A percentile compares a stretch with the other conserved stretches of the same genome.
Evolutionary conservation across 2,329 filamentous ascomycete species (phyloP).

Genomic region (Fusarium sp.): DNA sequence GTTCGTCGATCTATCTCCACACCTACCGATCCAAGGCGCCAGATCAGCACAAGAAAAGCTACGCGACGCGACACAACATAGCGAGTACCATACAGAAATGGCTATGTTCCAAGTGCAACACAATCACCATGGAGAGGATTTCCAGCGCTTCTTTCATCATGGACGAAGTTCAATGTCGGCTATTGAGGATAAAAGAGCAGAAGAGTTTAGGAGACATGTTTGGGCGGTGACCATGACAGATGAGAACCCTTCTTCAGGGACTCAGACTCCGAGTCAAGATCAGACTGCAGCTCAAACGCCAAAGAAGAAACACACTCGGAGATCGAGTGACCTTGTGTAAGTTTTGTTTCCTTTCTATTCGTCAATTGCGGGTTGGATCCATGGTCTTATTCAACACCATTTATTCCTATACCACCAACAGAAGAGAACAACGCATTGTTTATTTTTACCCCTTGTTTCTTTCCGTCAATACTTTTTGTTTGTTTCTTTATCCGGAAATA

Average conservation of each 20-base stretch:
- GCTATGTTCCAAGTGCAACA: constrained; percentile 47
- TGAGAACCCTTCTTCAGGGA: constrained; percentile 36
- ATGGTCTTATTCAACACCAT: constrained; percentile 6
- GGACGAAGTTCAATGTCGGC: constrained; percentile 47
- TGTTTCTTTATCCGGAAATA: neutral
- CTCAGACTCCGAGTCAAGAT: neutral
- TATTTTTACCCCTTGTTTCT: neutral
- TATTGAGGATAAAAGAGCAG: constrained; percentile 44
- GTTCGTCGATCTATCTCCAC: constrained; percentile 26
- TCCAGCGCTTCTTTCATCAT: constrained; percentile 45
- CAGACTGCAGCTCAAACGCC: neutral
- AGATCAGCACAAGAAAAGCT: neutral
- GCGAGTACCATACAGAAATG: neutral
- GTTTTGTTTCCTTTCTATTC: constrained; percentile 22
- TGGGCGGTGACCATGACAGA: constrained; percentile 48
- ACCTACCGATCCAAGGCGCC: constrained; percentile 1
- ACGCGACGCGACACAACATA: constrained; percentile 3
- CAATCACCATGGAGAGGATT: constrained; percentile 45
- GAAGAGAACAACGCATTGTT: constrained; percentile 9
- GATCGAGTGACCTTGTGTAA: constrained; percentile 42
- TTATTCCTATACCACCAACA: constrained; percentile 7
- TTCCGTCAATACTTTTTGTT: neutral
- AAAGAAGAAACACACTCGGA: constrained; percentile 26
- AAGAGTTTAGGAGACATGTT: constrained; percentile 46
- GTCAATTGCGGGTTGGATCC: constrained; percentile 1